Conservation (phyloP, 1,284 basidiomycete species). For the Ceratobasidium sp. region DNA sequence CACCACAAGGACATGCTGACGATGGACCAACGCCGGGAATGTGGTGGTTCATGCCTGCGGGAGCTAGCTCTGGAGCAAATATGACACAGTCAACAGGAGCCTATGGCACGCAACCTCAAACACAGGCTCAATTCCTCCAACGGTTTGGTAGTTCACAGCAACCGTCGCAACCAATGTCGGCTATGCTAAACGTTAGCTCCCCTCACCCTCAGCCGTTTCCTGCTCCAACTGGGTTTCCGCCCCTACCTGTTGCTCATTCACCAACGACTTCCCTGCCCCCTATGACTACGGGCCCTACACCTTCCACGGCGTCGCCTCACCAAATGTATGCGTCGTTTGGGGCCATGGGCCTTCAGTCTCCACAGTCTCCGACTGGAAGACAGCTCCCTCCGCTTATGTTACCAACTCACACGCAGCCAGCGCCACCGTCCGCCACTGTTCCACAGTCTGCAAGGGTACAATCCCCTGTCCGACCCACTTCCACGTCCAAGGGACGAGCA, state of each 20-base stretch:
- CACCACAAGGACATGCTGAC: slow-evolving; percentile 31
- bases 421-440: neutral
- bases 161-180: slow-evolving; percentile 6
- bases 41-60: slow-evolving; percentile 41
- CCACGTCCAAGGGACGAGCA: slow-evolving; percentile 30
- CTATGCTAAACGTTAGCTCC: slow-evolving; percentile 19
- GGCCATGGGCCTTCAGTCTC: slow-evolving; percentile 22
- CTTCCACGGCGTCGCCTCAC: slow-evolving; percentile 11
- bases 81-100: neutral
- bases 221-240: slow-evolving; percentile 1
- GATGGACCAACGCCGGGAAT: slow-evolving; percentile 19
- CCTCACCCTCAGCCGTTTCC: slow-evolving; percentile 9
- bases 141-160: slow-evolving; percentile 22
- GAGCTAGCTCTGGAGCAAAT: neutral
- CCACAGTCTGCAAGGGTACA: slow-evolving; percentile 2
- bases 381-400: slow-evolving; percentile 18
- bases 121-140: slow-evolving; percentile 17
- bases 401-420: neutral
- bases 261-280: slow-evolving; percentile 16
- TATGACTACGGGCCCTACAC: neutral
- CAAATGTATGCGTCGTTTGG: slow-evolving; percentile 40
- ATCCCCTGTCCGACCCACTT: slow-evolving; percentile 20
- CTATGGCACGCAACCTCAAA: slow-evolving; percentile 26
- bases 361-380: slow-evolving; percentile 1
- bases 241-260: slow-evolving; percentile 16